Evolutionary conservation across 2,329 filamentous ascomycete genomes (phyloP), one percentile per base, ranked within the genome.

Genomic region (Colletotrichum higginsianum): DNA sequence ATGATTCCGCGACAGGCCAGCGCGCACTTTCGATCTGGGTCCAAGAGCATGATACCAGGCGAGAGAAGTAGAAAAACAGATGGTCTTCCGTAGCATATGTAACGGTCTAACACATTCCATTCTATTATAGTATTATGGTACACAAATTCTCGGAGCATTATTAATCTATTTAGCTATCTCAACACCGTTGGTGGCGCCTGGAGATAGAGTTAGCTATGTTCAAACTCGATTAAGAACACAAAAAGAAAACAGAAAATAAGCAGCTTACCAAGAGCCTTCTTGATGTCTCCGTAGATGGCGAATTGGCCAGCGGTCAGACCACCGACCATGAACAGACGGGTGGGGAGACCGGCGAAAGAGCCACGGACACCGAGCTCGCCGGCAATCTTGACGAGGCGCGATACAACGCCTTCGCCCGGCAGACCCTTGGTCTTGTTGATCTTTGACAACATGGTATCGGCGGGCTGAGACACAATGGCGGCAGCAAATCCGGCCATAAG

Each of bases 381-480:
- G 77, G 86, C 93, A 80, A 97, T 96, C 91, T 96, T 96, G 87
- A 95, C 87, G 80, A 97, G 86, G 84, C 94, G 92, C 82, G 86
- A 89, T 80, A 89, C 89, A 78, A 93, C 96, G 79, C 94, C 90
- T 88, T 97, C 93, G 87, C 94, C 94, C 75, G 94, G 93, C 72
- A 91, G 87, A 85, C 93, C 94, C 88, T 94, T 92, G 85, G 93
- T 94, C 92, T 96, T 96, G 92, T 96, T 96, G 89, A 96, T 96
- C 90, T 95, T 96, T 86, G 90, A 93, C 76, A 97, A 91, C 94
- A 96, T 96, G 81, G 94, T 96, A 84, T 97, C 94, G 82, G 94
- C 94, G 77, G 94, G 94, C 87, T 97, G 94, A 74, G 94, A 96
- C 81, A 97, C 89, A 78, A 95, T 82, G 81, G 94, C 94, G 78